Base-by-base conservation (phyloP, 768 basidiomycete genomes). In the Hericium coralloides region DNA sequence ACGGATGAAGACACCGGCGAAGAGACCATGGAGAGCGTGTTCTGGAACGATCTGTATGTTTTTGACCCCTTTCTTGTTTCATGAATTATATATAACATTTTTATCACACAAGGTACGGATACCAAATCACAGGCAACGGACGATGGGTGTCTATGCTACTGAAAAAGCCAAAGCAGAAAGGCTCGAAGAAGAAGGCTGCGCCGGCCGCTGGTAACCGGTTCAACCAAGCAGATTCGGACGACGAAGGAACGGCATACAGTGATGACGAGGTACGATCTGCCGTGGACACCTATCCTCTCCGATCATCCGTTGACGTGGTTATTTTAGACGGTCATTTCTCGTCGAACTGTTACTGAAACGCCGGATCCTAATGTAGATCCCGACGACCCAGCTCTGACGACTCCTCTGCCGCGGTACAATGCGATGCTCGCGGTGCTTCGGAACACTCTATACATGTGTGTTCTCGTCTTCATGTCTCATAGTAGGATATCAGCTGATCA, bases 371-470 rank as follows among this genome's bases (percentile, higher is more conserved):
- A 79, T 20, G 52, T 66, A 10, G 83, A 87, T 60, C 73, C 77
- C 0, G 81, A 89, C 54, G 89, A 92, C 64, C 86, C 89, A 0
- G 70, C 73, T 38, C 65, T 77, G 58, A 83, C 86, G 0, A 70
- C 73, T 1, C 94, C 93, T 0, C 73, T 85, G 17, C 76, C 84
- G 1, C 77, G 91, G 8, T 95, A 94, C 69, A 95, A 95, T 63
- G 79, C 90, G 4, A 94, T 95, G 92, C 74, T 94, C 7, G 83
- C 91, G 0, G 84, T 94, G 7, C 75, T 92, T 45, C 79, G 84
- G 20, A 95, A 92, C 67, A 92, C 87, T 0, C 73, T 95, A 1
- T 95, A 89, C 70, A 85, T 95, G 89, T 91, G 57, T 18, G 89
- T 72, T 14, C 25, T 53, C 22, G 41, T n/a, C 15, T 22, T 2